Percentiles rank a stretch among this genome's conserved stretches.
Evolutionary conservation across 1,284 basidiomycete species (phyloP).

Genomic region (Rhodotorula glutinis): DNA sequence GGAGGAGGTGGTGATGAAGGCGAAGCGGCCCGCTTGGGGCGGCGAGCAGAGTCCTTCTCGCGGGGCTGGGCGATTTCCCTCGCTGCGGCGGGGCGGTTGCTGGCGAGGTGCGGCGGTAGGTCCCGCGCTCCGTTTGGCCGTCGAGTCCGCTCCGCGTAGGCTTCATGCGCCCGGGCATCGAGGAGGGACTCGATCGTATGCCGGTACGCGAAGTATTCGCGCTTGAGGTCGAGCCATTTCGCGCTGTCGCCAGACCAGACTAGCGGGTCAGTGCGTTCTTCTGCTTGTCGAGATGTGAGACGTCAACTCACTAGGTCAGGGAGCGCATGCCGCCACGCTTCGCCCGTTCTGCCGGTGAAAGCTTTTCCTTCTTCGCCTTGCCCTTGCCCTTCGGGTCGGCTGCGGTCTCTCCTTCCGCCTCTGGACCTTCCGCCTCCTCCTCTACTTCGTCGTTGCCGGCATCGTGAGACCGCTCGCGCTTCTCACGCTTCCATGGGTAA

Average conservation of each 20-base stretch:
- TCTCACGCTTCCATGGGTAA: constrained; percentile 30
- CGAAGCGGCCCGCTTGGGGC: constrained; percentile 6
- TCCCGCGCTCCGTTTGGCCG: constrained; percentile 7
- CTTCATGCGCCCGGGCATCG: constrained; percentile 8
- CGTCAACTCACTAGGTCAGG: constrained; percentile 16
- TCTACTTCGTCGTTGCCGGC: neutral
- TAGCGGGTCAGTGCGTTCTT: no score
- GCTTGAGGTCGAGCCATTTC: constrained; percentile 30
- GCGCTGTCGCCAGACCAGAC: no score
- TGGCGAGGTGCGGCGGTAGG: constrained; percentile 16
- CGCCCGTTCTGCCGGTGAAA: neutral
- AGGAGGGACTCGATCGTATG: constrained; percentile 18
- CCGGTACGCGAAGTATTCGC: constrained; percentile 35
- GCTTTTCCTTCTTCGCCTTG: constrained; percentile 10
- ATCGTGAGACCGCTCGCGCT: neutral
- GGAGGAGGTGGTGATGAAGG: neutral
- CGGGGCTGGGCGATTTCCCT: neutral
- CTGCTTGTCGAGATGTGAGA: no score
- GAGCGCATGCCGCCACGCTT: constrained; percentile 12
- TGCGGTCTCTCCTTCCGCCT: neutral
- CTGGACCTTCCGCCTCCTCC: neutral
- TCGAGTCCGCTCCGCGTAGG: constrained; percentile 2
- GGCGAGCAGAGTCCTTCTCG: neutral
- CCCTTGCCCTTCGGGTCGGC: neutral
- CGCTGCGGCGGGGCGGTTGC: neutral